Percentiles rank a stretch among this genome's conserved stretches.
phyloP scores from a whole-genome alignment of 2,329 filamentous ascomycete genomes.

The Calonectria ilicicola region DNA sequence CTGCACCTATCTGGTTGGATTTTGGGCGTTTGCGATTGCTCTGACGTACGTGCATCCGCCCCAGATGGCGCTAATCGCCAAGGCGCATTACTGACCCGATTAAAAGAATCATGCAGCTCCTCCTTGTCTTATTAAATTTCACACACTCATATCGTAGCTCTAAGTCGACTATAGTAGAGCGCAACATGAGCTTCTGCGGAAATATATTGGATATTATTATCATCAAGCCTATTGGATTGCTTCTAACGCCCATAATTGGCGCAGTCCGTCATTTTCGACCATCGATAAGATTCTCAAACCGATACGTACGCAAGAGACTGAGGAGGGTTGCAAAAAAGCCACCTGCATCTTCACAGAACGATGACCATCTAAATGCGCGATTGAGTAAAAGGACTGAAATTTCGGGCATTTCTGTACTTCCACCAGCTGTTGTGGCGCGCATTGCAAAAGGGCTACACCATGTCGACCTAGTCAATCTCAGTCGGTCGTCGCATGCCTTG shows the following conservation, averaged over 20 bases:
- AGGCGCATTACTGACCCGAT: neutral
- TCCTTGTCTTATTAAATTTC: neutral
- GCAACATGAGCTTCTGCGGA: too few species aligned
- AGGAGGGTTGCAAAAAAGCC: neutral
- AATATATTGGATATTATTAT: neutral
- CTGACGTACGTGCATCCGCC: neutral
- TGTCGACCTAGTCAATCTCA: neutral
- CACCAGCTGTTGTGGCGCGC: neutral
- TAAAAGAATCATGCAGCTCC: neutral
- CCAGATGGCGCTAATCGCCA: too few species aligned
- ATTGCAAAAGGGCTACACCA: neutral
- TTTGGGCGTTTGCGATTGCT: neutral
- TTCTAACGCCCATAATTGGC: neutral
- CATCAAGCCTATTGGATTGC: neutral
- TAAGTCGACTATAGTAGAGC: neutral
- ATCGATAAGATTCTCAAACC: neutral
- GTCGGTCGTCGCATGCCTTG: neutral
- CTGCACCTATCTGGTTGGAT: neutral
- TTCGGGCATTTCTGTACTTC: neutral
- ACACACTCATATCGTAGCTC: neutral
- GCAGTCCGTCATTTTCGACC: neutral
- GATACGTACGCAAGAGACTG: neutral
- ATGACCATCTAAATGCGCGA: too few species aligned
- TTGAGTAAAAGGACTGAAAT: neutral
- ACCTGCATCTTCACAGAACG: too few species aligned